These are phyloP conservation scores for Phellopilus nigrolimitatus DNA, from an alignment of 1,284 basidiomycete genomes.

Conservation along the genomic window DNA sequence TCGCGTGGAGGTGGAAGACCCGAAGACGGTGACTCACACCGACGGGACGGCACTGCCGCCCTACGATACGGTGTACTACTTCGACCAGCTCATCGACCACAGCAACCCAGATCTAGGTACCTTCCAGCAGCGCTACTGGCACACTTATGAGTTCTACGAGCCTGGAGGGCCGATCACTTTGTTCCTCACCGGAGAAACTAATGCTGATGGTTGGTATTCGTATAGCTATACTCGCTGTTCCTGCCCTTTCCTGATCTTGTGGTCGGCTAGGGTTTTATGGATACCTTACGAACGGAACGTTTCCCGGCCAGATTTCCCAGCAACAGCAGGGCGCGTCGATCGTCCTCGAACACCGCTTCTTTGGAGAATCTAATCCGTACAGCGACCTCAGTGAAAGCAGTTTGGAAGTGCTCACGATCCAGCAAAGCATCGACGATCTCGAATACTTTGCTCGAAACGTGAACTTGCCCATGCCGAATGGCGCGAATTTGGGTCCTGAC, in stretches of 20 bases:
- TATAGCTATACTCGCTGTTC: no score
- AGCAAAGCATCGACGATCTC: constrained; percentile 69
- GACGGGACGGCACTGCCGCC: constrained; percentile 34
- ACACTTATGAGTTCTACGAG: constrained; percentile 58
- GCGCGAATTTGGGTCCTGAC: constrained; percentile 49
- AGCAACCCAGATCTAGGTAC: constrained; percentile 66
- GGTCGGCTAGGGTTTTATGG: constrained; percentile 40
- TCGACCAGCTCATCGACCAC: constrained; percentile 72
- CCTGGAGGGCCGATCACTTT: constrained; percentile 62
- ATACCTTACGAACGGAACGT: constrained; percentile 60
- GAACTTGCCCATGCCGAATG: constrained; percentile 60
- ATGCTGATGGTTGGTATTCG: constrained; percentile 41
- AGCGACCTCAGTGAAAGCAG: constrained; percentile 56
- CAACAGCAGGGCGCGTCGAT: constrained; percentile 59
- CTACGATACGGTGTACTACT: constrained; percentile 52
- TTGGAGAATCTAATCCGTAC: constrained; percentile 52
- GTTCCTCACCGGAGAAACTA: constrained; percentile 44
- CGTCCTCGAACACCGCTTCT: constrained; percentile 55
- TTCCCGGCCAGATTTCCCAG: constrained; percentile 64
- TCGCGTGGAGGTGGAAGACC: no score
- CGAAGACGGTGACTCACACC: constrained; percentile 39
- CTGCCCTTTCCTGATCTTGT: neutral
- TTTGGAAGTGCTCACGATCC: constrained; percentile 55
- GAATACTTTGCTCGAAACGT: constrained; percentile 67
- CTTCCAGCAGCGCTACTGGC: constrained; percentile 71